Percentiles rank a stretch among this genome's conserved stretches.
These are phyloP conservation scores for Ambrosia trifida DNA, from an alignment of 129 eudicot genomes.

Conservation along the genomic window DNA sequence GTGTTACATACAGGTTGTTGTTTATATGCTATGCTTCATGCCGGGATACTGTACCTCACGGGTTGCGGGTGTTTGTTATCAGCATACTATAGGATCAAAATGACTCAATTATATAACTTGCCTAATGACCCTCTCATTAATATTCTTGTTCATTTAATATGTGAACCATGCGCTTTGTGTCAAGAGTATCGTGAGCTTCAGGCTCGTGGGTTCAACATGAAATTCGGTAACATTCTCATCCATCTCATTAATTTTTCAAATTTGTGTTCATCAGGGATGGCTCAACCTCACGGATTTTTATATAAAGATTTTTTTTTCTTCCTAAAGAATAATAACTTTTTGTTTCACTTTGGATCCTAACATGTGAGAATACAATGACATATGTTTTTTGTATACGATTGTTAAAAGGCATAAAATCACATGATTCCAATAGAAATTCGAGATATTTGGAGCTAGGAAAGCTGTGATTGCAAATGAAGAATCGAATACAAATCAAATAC, in stretches of 20 bases:
- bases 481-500: too few species aligned
- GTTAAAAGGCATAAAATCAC: too few species aligned
- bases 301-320: too few species aligned
- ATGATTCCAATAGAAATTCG: too few species aligned
- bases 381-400: too few species aligned
- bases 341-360: too few species aligned
- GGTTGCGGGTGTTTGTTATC: conserved; percentile 35
- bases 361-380: too few species aligned
- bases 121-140: conserved; percentile 32
- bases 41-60: conserved; percentile 26
- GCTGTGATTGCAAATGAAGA: too few species aligned
- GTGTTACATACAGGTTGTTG: conserved; percentile 16
- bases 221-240: conserved; percentile 29
- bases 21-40: conserved; percentile 22
- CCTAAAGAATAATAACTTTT: too few species aligned
- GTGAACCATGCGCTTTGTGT: conserved; percentile 47
- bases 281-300: too few species aligned
- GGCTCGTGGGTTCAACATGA: conserved; percentile 40
- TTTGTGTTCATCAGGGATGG: not conserved
- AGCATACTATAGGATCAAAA: conserved; percentile 36
- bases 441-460: too few species aligned
- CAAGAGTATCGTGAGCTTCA: conserved; percentile 49
- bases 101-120: conserved; percentile 29
- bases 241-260: not conserved
- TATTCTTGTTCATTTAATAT: conserved; percentile 33